Evolutionary conservation across 768 basidiomycete genomes (phyloP).

Genomic region (Hysterangium stoloniferum): DNA sequence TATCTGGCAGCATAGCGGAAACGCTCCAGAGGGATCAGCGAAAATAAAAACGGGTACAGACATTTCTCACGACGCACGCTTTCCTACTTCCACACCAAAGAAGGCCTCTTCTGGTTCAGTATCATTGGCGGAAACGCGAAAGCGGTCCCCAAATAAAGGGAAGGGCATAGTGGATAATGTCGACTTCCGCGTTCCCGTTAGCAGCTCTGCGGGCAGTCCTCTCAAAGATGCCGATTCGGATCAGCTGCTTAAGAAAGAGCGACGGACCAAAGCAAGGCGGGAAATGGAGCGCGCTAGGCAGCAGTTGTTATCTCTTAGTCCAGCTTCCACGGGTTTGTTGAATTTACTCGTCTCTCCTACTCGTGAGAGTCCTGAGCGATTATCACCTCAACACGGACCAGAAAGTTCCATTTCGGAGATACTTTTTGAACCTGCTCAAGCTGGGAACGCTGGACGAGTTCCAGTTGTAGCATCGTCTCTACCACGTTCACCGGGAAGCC

Average conservation of each 20-base stretch:
- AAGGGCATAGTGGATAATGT: background rate
- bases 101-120: too few relatives aligned
- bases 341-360: slow-evolving; percentile 26
- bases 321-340: slow-evolving; percentile 41
- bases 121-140: slow-evolving; percentile 3
- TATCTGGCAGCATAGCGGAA: too few relatives aligned
- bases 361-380: background rate
- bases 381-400: background rate
- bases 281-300: background rate
- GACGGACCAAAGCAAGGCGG: slow-evolving; percentile 11
- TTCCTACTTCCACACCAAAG: too few relatives aligned
- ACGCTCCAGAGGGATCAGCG: too few relatives aligned
- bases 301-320: slow-evolving; percentile 50
- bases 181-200: background rate
- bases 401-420: background rate
- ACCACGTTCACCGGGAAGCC: slow-evolving; percentile 16
- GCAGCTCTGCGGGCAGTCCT: background rate
- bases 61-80: too few relatives aligned
- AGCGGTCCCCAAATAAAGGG: background rate
- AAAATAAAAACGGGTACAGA: too few relatives aligned
- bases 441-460: background rate
- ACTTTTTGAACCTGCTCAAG: background rate
- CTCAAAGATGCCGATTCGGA: background rate
- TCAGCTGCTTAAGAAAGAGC: slow-evolving; percentile 7
- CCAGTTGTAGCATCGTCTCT: slow-evolving; percentile 8